Evolutionary conservation across 768 basidiomycete species (phyloP).

Genomic region (Leccinum incarnatum): DNA sequence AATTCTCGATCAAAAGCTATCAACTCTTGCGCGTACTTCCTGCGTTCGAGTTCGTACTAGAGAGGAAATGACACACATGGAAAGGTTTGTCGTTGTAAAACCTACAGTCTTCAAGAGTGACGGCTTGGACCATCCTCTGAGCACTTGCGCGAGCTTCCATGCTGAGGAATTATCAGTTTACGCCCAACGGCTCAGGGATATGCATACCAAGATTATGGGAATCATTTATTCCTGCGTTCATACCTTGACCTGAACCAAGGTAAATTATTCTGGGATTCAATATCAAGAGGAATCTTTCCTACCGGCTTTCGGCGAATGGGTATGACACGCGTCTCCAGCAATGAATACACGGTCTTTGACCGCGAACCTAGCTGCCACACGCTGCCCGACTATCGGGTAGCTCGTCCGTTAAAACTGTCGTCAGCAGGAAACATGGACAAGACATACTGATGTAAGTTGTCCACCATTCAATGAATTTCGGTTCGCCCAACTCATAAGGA

Average conservation of each 20-base stretch:
- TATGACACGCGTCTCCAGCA: constrained; percentile 73
- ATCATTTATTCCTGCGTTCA: constrained; percentile 79
- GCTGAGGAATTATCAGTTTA: constrained; percentile 45
- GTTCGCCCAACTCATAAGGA: constrained; percentile 52
- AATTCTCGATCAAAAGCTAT: constrained; percentile 70
- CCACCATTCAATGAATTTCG: constrained; percentile 64
- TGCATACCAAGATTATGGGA: constrained; percentile 61
- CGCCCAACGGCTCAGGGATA: constrained; percentile 26
- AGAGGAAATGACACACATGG: neutral
- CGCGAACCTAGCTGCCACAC: constrained; percentile 64
- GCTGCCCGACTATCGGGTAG: constrained; percentile 57
- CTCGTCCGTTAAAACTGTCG: neutral
- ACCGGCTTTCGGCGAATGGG: constrained; percentile 68
- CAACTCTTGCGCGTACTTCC: constrained; percentile 67
- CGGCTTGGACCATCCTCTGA: constrained; percentile 39
- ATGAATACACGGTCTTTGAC: constrained; percentile 69
- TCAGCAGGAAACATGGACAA: neutral
- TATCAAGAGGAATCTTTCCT: neutral
- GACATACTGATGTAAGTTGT: constrained; percentile 65
- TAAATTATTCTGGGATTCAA: neutral
- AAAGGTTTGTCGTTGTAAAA: neutral
- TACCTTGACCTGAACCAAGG: constrained; percentile 56
- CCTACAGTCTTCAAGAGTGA: constrained; percentile 42
- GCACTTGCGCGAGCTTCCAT: constrained; percentile 49
- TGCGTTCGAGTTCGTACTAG: constrained; percentile 69